phyloP scores from a whole-genome alignment of 345 rosid species.

The Isatis tinctoria region DNA sequence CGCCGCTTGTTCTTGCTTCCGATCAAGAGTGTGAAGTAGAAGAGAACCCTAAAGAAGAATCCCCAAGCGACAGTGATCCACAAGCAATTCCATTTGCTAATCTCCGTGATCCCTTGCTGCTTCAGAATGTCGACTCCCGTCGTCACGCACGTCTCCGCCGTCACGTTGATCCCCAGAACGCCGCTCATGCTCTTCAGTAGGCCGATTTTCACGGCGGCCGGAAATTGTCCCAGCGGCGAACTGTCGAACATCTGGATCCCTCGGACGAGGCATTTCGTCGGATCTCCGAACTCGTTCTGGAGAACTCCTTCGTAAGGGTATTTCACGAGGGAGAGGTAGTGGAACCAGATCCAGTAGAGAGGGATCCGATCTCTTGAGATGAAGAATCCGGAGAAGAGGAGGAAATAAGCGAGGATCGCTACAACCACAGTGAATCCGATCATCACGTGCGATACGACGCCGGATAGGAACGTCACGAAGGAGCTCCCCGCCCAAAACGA shows the following conservation, averaged over 20 bases:
- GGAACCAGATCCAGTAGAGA: slow-evolving; percentile 82
- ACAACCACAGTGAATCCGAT: slow-evolving; percentile 80
- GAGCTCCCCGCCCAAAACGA: slow-evolving; percentile 96
- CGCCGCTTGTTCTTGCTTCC: slow-evolving; percentile 93
- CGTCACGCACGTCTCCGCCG: slow-evolving; percentile 69
- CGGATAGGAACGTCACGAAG: slow-evolving; percentile 80
- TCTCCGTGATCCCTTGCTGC: slow-evolving; percentile 62
- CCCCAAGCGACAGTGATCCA: slow-evolving; percentile 92
- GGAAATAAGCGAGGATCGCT: slow-evolving; percentile 75
- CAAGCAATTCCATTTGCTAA: slow-evolving; percentile 76
- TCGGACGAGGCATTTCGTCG: slow-evolving; percentile 56
- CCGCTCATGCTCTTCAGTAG: slow-evolving; percentile 54
- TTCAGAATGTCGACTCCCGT: slow-evolving; percentile 54
- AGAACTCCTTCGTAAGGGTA: slow-evolving; percentile 72
- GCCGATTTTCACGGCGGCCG: slow-evolving; percentile 43
- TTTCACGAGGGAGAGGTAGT: slow-evolving; percentile 80
- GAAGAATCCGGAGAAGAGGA: slow-evolving; percentile 93
- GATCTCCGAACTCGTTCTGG: slow-evolving; percentile 60
- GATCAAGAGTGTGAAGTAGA: slow-evolving; percentile 64
- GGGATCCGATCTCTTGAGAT: slow-evolving; percentile 72
- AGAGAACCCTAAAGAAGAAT: slow-evolving; percentile 69
- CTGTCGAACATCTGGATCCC: slow-evolving; percentile 84
- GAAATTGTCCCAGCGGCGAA: slow-evolving; percentile 54
- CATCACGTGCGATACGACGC: slow-evolving; percentile 81
- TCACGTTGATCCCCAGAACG: slow-evolving; percentile 55